phyloP scores from a whole-genome alignment of 169 alveolate genomes.

The Plasmodium fragile region DNA sequence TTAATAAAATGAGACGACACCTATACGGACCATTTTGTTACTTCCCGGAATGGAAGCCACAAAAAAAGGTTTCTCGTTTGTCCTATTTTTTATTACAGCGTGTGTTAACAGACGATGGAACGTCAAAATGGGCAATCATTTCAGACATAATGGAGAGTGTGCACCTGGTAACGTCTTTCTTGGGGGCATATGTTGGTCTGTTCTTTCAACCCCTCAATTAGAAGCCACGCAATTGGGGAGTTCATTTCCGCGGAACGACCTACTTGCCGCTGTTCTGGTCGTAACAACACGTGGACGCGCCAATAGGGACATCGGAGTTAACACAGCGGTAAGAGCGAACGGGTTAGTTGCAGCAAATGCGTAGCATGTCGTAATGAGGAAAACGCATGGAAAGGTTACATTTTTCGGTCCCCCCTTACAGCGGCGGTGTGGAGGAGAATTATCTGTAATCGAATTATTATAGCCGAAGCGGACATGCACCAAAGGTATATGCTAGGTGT shows the following conservation, averaged over 20 bases:
- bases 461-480: background rate
- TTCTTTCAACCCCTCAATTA: background rate
- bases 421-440: background rate
- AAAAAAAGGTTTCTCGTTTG: background rate
- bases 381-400: background rate
- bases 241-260: background rate
- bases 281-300: background rate
- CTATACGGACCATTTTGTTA: background rate
- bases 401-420: background rate
- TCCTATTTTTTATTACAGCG: background rate
- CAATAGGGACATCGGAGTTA: background rate
- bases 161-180: background rate
- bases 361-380: background rate
- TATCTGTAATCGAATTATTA: too few relatives aligned
- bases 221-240: background rate
- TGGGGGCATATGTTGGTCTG: background rate
- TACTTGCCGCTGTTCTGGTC: background rate
- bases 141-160: background rate
- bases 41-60: background rate
- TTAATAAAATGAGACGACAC: background rate
- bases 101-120: background rate
- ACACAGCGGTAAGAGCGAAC: background rate
- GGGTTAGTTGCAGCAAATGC: background rate
- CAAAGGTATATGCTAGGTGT: background rate
- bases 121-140: background rate